These are phyloP conservation scores for Saprolegnia diclina DNA, from an alignment of 352 stramenopile species.

Conservation along the genomic window DNA sequence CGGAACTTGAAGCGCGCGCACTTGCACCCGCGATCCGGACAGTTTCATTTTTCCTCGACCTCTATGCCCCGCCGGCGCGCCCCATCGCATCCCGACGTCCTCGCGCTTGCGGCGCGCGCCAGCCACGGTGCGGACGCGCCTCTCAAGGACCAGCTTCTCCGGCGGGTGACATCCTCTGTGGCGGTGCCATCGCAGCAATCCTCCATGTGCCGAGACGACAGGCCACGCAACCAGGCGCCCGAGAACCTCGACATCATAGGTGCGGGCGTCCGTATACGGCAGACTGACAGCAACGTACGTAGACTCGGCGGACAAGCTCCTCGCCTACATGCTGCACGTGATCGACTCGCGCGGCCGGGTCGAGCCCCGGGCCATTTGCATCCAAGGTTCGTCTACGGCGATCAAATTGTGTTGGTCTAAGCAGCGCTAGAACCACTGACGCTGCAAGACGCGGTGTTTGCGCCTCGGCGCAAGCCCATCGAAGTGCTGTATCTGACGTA, in stretches of 20 bases:
- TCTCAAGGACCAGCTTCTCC: not conserved
- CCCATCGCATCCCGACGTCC: not conserved
- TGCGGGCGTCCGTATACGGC: not conserved
- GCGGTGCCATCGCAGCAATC: not conserved
- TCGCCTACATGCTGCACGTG: constrained; percentile 9
- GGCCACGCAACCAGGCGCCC: not conserved
- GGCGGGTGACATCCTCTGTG: not conserved
- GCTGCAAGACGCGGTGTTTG: constrained; percentile 14
- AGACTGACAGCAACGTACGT: not conserved
- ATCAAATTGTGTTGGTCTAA: too few relatives aligned
- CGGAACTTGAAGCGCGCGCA: not conserved
- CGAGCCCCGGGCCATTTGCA: not conserved
- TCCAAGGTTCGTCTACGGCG: constrained; percentile 16
- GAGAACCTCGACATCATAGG: not conserved
- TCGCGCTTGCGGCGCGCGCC: not conserved
- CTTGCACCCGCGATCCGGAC: not conserved
- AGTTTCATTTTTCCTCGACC: not conserved
- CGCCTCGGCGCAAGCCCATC: constrained; percentile 1
- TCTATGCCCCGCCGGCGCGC: not conserved
- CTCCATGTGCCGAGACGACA: not conserved
- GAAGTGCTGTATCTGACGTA: constrained; percentile 1
- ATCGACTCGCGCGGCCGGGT: not conserved
- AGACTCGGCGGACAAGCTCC: constrained; percentile 18
- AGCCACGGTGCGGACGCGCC: not conserved
- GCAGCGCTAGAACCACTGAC: not conserved